Percentiles rank a stretch among this genome's conserved stretches.
phyloP scores from a whole-genome alignment of 495 filamentous ascomycete species.

The Xylaria venustula region DNA sequence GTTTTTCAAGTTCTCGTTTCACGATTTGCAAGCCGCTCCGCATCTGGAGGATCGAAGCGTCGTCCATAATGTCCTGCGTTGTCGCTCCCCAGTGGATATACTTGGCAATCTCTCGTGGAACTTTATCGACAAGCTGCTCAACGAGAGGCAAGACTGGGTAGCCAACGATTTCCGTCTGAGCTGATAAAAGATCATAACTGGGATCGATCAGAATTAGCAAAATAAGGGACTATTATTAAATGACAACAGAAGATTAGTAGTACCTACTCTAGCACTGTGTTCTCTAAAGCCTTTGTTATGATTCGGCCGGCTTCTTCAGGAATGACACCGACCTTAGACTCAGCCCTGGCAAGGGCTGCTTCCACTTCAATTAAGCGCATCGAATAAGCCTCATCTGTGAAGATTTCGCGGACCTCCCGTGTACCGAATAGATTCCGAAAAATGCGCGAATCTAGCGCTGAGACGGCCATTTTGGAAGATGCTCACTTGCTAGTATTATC shows the following conservation, averaged over 20 bases:
- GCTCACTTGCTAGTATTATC: neutral
- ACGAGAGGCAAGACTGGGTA: constrained; percentile 54
- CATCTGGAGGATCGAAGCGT: constrained; percentile 50
- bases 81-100: constrained; percentile 58
- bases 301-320: constrained; percentile 39
- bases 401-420: constrained; percentile 49
- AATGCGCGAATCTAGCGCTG: constrained; percentile 50
- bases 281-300: constrained; percentile 36
- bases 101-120: constrained; percentile 42
- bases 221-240: too few relatives aligned
- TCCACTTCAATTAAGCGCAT: constrained; percentile 51
- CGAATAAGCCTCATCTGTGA: constrained; percentile 51
- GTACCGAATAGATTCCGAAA: constrained; percentile 52
- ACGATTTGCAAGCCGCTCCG: constrained; percentile 45
- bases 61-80: constrained; percentile 58
- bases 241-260: too few relatives aligned
- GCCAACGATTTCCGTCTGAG: constrained; percentile 53
- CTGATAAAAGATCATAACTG: constrained; percentile 40
- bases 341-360: constrained; percentile 47
- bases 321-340: constrained; percentile 45
- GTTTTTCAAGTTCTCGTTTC: constrained; percentile 33
- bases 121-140: constrained; percentile 40
- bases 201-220: neutral
- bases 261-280: constrained; percentile 21
- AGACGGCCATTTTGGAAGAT: constrained; percentile 29